Percentiles rank a stretch among this genome's conserved stretches.
These are phyloP conservation scores for Wickerhamomyces chambardii DNA, from an alignment of 805 yeast species.

Conservation along the genomic window DNA sequence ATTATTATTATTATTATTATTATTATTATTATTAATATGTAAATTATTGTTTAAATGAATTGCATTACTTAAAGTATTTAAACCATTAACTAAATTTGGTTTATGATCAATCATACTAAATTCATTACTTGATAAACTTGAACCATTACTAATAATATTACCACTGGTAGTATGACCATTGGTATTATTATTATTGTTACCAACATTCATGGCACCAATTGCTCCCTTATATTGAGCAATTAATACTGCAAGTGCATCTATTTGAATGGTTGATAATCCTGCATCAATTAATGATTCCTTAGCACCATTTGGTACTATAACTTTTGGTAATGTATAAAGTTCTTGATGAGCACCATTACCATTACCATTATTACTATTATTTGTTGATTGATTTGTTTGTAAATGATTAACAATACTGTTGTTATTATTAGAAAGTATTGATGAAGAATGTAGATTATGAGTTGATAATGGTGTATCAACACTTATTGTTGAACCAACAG, in stretches of 20 bases:
- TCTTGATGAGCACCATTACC: too few species aligned
- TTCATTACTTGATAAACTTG: background rate
- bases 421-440: too few species aligned
- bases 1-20: background rate
- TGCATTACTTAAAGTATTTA: background rate
- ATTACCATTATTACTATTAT: constrained; percentile 1
- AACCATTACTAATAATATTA: background rate
- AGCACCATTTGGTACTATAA: constrained; percentile 70
- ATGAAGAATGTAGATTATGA: background rate
- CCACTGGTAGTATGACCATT: background rate
- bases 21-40: background rate
- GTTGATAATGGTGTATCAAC: background rate
- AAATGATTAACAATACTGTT: too few species aligned
- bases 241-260: constrained; percentile 63
- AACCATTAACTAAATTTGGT: background rate
- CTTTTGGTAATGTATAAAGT: constrained; percentile 36
- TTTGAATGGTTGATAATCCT: constrained; percentile 61
- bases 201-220: background rate
- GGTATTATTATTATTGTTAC: background rate
- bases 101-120: background rate
- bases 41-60: background rate
- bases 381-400: too few species aligned
- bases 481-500: background rate
- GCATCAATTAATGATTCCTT: constrained; percentile 51
- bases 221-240: constrained; percentile 57